Percentiles rank a stretch among this genome's conserved stretches.
Evolutionary conservation across 192 early-diverging fungal species (phyloP).

Genomic region (Dispira simplex): DNA sequence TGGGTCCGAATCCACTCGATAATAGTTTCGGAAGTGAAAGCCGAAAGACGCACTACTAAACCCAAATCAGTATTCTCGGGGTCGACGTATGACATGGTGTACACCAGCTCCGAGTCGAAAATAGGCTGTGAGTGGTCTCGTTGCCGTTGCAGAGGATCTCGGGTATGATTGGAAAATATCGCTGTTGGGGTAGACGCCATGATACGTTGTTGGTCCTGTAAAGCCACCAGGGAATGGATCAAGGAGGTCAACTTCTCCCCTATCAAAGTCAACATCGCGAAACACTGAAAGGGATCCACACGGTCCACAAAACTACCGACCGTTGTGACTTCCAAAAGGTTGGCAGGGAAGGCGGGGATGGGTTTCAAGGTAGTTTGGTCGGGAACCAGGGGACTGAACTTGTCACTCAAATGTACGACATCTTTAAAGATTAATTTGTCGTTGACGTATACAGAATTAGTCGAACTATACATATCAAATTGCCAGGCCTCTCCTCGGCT

Average conservation of each 20-base stretch:
- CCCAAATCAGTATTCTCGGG: neutral
- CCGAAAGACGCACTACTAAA: neutral
- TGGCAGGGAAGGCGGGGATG: neutral
- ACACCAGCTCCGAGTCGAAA: neutral
- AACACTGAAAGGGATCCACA: neutral
- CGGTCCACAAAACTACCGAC: neutral
- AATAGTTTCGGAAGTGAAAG: constrained; percentile 2
- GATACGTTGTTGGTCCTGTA: neutral
- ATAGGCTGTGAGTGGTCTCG: neutral
- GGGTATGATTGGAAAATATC: neutral
- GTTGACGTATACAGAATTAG: constrained; percentile 21
- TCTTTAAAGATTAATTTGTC: constrained; percentile 2
- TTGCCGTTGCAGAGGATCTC: neutral
- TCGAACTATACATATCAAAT: constrained; percentile 39
- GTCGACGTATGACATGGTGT: constrained; percentile 3
- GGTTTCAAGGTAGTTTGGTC: too few species aligned
- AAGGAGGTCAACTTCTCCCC: neutral
- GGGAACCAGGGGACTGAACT: too few species aligned
- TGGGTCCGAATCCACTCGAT: neutral
- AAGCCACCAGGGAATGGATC: neutral
- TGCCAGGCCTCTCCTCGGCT: constrained; percentile 59
- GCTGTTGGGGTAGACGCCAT: neutral
- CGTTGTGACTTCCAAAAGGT: too few species aligned
- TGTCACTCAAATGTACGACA: constrained; percentile 11
- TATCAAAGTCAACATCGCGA: neutral